Base-by-base conservation (phyloP, 1,284 basidiomycete species). In the Sporisorium reilianum region DNA sequence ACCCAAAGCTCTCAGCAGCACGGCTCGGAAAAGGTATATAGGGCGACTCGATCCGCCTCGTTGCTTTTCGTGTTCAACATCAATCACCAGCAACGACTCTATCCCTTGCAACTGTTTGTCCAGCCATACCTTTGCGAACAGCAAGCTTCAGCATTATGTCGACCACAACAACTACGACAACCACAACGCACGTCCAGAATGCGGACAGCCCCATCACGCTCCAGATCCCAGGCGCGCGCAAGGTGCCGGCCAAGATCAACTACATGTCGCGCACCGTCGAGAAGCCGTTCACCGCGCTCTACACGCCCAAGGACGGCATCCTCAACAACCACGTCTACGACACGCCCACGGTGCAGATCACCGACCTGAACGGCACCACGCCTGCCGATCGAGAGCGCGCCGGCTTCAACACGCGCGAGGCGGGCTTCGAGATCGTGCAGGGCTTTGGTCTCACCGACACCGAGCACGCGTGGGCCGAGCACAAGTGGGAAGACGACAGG, bases 401-500 rank as follows among this genome's bases (percentile, higher is more conserved):
- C 9, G 78, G 78, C 22, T 66, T 77, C 67, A 75, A 54, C 46
- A 58, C 59, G 11, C 52, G 65, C 28, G 40, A 79, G 25, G 75
- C 72, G 20, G 79, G 79, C 14, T 80, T 80, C 64, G 55, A 80
- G 61, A 51, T 80, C 57, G 45, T 80, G 36, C 40, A 70, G 5
- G 76, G 75, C 22, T 80, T 75, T n/a, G 78, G 76, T 11, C 14
- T 42, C 10, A 28, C 61, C 11, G 42, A 54, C 3, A 74, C 69
- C 10, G 59, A 32, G 7, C n/a, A 62, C 44, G 67, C 22, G 12
- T 80, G 79, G 79, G 57, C 54, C 3, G 69, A 59, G 4, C 52
- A 52, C 1, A 73, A 76, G 41, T 80, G 79, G 79, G 54, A 77
- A 12, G 68, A 72, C 22, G 28, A 62, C 0, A 51, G 56, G 11